A percentile compares a stretch with the other conserved stretches of the same genome.
These are phyloP conservation scores for Pinus albicaulis DNA, from an alignment of 75 land plant species.

Conservation along the genomic window DNA sequence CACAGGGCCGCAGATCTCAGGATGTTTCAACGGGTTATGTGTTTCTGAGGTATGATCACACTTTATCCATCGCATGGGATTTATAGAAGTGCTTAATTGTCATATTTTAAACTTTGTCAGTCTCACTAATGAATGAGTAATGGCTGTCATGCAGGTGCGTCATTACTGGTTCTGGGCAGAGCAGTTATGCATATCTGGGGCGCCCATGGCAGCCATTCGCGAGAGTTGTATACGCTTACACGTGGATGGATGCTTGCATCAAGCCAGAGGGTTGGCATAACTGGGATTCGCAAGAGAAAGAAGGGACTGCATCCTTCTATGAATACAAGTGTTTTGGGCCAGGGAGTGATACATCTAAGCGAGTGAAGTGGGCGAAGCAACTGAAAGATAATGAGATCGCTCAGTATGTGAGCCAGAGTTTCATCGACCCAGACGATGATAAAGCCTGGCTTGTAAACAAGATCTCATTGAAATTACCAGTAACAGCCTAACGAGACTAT, in stretches of 20 bases:
- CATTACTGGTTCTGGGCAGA: slow-evolving; percentile 18
- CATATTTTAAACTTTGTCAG: not conserved
- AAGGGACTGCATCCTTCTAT: slow-evolving; percentile 18
- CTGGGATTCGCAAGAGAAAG: slow-evolving; percentile 20
- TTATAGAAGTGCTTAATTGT: not conserved
- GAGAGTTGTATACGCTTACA: slow-evolving; percentile 24
- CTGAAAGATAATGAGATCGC: slow-evolving; percentile 17
- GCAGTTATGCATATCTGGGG: slow-evolving; percentile 18
- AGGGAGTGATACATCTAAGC: slow-evolving; percentile 16
- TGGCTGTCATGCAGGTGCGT: slow-evolving; percentile 10
- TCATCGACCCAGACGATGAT: slow-evolving; percentile 14
- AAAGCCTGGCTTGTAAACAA: not conserved
- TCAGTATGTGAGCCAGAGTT: slow-evolving; percentile 20
- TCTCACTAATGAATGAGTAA: not conserved
- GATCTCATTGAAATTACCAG: not conserved
- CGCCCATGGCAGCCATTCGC: slow-evolving; percentile 34
- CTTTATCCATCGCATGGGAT: not conserved
- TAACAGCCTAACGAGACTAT: not conserved
- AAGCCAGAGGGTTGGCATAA: slow-evolving; percentile 28
- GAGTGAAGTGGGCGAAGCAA: slow-evolving; percentile 26
- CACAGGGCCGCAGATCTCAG: slow-evolving; percentile 13
- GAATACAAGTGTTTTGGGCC: slow-evolving; percentile 39
- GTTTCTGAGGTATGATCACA: slow-evolving; percentile 22
- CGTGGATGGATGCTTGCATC: slow-evolving; percentile 33
- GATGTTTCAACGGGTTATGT: slow-evolving; percentile 21